Conservation (phyloP, 1,139 yeast genomes). For the Candida mesenterica region DNA sequence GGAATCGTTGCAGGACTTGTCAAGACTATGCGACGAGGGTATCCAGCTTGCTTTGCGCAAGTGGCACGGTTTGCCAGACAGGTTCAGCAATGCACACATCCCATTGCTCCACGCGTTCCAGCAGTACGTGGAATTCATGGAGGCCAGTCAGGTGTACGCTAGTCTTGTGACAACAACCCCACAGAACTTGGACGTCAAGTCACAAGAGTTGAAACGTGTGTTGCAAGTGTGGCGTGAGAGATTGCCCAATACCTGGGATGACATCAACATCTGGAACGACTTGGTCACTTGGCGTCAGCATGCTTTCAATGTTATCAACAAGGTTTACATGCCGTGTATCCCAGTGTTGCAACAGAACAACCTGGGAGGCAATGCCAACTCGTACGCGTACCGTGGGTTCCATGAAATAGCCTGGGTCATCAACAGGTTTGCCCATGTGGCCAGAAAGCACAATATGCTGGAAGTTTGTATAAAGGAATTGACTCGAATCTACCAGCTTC, state of each 20-base stretch:
- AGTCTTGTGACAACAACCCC: conserved; percentile 88
- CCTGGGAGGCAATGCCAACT: conserved; percentile 72
- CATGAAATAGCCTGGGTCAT: conserved; percentile 99
- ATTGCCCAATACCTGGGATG: conserved; percentile 95
- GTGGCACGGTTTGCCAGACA: conserved; percentile 86
- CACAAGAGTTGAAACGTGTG: conserved; percentile 91
- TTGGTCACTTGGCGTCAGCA: conserved; percentile 98
- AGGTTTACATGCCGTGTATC: conserved; percentile 88
- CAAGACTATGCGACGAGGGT: conserved; percentile 91
- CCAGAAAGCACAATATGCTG: conserved; percentile 93
- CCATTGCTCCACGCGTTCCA: conserved; percentile 93
- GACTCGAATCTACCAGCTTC: conserved; percentile 90
- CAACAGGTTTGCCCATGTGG: conserved; percentile 97
- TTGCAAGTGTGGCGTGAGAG: conserved; percentile 98
- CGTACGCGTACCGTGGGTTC: conserved; percentile 94
- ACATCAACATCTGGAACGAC: conserved; percentile 96
- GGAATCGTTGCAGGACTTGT: conserved; percentile 76
- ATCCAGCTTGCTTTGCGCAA: conserved; percentile 88
- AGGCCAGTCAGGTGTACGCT: conserved; percentile 92
- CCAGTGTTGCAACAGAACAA: conserved; percentile 80
- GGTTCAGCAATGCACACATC: conserved; percentile 82
- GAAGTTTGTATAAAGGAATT: conserved; percentile 93
- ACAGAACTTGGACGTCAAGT: conserved; percentile 85
- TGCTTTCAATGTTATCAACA: conserved; percentile 95
- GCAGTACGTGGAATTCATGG: conserved; percentile 96